Conservation (phyloP, 1,284 basidiomycete species). For the Rhodotorula sp. region DNA sequence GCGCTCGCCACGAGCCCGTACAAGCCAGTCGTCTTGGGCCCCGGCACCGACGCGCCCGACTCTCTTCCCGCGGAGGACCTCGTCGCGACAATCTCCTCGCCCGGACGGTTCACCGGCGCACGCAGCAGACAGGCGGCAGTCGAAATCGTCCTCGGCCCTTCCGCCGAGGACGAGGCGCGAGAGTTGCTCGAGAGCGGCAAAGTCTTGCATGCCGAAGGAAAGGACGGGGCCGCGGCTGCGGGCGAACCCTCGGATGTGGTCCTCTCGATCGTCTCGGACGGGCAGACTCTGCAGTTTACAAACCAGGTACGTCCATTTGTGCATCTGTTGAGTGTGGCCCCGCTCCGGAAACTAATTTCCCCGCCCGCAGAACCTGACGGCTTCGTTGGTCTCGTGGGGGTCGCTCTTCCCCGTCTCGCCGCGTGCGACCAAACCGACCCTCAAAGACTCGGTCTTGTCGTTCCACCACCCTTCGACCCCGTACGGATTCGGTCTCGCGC, state of each 20-base stretch:
- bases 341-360: background rate
- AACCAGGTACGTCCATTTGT: slow-evolving; percentile 17
- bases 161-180: slow-evolving; percentile 3
- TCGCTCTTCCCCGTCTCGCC: slow-evolving; percentile 35
- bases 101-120: slow-evolving; percentile 6
- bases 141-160: background rate
- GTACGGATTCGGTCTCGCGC: slow-evolving; percentile 36
- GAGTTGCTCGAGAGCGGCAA: slow-evolving; percentile 30
- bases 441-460: slow-evolving; percentile 23
- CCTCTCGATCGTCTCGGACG: slow-evolving; percentile 30
- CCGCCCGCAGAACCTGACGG: slow-evolving; percentile 30
- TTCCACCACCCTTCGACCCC: slow-evolving; percentile 38
- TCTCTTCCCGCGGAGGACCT: slow-evolving; percentile 1
- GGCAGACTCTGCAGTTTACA: slow-evolving; percentile 20
- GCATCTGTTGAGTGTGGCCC: too few relatives aligned
- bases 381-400: slow-evolving; percentile 35
- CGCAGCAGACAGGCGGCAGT: background rate
- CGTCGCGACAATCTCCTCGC: slow-evolving; percentile 10
- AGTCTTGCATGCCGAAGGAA: background rate
- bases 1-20: slow-evolving; percentile 26
- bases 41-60: slow-evolving; percentile 18
- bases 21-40: slow-evolving; percentile 24
- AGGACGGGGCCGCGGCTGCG: background rate
- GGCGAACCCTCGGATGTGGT: slow-evolving; percentile 23
- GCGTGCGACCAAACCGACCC: slow-evolving; percentile 18